These are phyloP conservation scores for Fragilaria crotonensis DNA, from an alignment of 108 stramenopile genomes.

Conservation along the genomic window DNA sequence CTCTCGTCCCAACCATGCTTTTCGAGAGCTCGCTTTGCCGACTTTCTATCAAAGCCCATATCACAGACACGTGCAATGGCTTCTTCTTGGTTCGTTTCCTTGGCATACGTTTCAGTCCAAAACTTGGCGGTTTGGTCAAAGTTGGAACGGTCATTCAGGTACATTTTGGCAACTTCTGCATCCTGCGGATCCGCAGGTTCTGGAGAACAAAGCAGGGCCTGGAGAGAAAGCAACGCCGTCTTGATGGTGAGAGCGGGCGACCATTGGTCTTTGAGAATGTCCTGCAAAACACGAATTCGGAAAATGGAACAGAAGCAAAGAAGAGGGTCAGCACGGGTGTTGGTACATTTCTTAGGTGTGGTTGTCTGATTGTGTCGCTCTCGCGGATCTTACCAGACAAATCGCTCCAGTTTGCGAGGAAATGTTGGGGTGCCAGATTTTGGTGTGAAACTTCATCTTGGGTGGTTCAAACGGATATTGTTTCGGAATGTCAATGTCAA, in stretches of 20 bases:
- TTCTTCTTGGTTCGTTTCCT: constrained; percentile 62
- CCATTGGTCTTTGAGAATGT: constrained; percentile 98
- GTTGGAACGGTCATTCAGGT: constrained; percentile 57
- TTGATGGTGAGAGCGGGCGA: constrained; percentile 96
- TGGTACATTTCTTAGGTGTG: too few relatives aligned
- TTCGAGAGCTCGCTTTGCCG: constrained; percentile 76
- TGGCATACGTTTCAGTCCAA: constrained; percentile 91
- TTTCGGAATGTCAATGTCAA: constrained; percentile 73
- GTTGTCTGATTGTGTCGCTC: too few relatives aligned
- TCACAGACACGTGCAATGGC: constrained; percentile 76
- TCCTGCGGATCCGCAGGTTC: constrained; percentile 95
- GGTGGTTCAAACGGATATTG: constrained; percentile 94
- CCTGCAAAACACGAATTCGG: constrained; percentile 30
- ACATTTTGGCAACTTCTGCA: constrained; percentile 93
- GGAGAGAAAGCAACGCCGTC: constrained; percentile 87
- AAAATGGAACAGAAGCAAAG: not conserved
- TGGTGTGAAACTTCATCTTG: constrained; percentile 89
- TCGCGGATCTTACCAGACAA: constrained; percentile 69
- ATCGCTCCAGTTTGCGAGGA: constrained; percentile 93
- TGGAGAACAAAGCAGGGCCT: constrained; percentile 86
- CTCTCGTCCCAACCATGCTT: constrained; percentile 88
- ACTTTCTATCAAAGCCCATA: constrained; percentile 92
- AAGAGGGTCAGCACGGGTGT: too few relatives aligned
- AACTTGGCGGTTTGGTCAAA: constrained; percentile 87
- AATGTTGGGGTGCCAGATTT: constrained; percentile 98